A percentile compares a stretch with the other conserved stretches of the same genome.
Conservation (phyloP, 345 rosid species). For the Lumnitzera littorea region DNA sequence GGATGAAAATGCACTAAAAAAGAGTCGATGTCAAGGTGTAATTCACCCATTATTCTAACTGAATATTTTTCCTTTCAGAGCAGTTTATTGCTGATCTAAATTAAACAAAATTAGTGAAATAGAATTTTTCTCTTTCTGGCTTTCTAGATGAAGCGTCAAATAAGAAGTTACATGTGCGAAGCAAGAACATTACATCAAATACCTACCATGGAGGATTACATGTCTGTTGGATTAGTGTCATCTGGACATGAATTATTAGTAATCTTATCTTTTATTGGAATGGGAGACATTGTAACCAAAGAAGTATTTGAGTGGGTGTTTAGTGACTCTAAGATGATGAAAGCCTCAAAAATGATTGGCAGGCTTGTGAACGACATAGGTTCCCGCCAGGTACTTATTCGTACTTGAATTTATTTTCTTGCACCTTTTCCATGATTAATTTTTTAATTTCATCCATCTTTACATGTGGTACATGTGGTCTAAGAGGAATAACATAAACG, state of each 20-base stretch:
- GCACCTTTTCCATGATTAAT: no score
- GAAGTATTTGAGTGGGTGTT: background rate
- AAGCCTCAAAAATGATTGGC: background rate
- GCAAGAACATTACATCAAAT: background rate
- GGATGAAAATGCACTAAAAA: no score
- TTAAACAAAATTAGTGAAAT: no score
- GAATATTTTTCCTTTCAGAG: no score
- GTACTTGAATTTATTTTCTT: no score
- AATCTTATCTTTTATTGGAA: background rate
- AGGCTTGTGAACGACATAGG: background rate
- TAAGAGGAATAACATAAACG: no score
- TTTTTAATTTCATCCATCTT: no score
- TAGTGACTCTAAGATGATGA: background rate
- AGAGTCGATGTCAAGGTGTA: no score
- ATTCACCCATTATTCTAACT: no score
- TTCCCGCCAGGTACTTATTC: slow-evolving; percentile 1
- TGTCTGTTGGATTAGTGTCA: background rate
- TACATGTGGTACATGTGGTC: no score
- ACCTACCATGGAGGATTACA: slow-evolving; percentile 2
- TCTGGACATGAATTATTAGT: background rate
- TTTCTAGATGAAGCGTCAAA: background rate
- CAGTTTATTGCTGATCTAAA: no score
- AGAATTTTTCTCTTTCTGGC: background rate
- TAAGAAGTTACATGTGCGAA: background rate
- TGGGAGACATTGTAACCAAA: slow-evolving; percentile 2